Evolutionary conservation across 2,329 filamentous ascomycete genomes (phyloP).

Genomic region (Pochonia chlamydosporia): DNA sequence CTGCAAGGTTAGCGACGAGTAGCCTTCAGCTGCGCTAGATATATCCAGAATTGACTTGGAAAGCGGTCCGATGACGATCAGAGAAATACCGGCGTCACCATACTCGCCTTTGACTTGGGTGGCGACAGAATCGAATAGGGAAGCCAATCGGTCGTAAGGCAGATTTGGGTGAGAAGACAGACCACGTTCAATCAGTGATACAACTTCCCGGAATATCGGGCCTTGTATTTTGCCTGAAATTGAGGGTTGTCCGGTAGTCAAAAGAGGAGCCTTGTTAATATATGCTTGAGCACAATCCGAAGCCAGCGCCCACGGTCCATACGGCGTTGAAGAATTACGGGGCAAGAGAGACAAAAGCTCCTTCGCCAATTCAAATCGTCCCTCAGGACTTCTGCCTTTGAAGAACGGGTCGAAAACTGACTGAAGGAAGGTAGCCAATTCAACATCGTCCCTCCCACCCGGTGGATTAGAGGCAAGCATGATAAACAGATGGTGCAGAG

Average conservation of each 20-base stretch:
- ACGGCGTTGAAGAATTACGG: conserved; percentile 37
- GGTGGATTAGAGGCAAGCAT: conserved; percentile 49
- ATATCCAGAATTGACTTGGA: conserved; percentile 47
- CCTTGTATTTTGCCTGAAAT: conserved; percentile 44
- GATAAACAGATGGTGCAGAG: conserved; percentile 60
- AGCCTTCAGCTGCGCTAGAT: conserved; percentile 3
- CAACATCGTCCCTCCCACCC: conserved; percentile 41
- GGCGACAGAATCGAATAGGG: conserved; percentile 52
- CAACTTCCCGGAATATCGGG: conserved; percentile 63
- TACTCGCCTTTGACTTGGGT: conserved; percentile 54
- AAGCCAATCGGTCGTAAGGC: conserved; percentile 40
- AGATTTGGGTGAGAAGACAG: conserved; percentile 43
- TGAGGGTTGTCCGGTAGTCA: background rate
- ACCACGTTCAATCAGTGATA: conserved; percentile 61
- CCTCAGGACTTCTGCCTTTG: conserved; percentile 37
- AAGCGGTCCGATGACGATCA: conserved; percentile 66
- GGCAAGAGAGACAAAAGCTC: conserved; percentile 48
- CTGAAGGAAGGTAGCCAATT: conserved; percentile 39
- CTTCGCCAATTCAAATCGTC: conserved; percentile 39
- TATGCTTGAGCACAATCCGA: conserved; percentile 39
- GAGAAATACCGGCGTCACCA: conserved; percentile 61
- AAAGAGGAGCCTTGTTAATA: conserved; percentile 26
- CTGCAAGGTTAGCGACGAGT: conserved; percentile 25
- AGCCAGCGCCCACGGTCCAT: conserved; percentile 45
- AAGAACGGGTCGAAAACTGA: conserved; percentile 55